Evolutionary conservation across 306 rosid genomes (phyloP).

Genomic region (Oxytropis ochrocephala): DNA sequence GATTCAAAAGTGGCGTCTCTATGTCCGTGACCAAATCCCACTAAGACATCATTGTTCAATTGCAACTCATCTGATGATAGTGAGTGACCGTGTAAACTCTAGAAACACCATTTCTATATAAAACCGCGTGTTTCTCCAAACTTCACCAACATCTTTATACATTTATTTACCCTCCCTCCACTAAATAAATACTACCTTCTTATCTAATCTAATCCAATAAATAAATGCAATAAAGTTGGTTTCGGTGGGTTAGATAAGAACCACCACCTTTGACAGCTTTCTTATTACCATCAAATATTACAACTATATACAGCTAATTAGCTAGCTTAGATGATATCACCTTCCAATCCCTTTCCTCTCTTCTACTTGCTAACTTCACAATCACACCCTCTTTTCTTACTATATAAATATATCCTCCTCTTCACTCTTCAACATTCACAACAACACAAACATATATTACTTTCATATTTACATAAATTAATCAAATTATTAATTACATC

Average conservation of each 20-base stretch:
- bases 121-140: too few species aligned
- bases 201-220: too few species aligned
- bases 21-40: too few species aligned
- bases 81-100: too few species aligned
- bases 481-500: neutral
- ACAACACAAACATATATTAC: neutral
- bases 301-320: slow-evolving; percentile 18
- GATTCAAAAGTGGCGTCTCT: too few species aligned
- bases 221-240: neutral
- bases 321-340: neutral
- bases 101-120: too few species aligned
- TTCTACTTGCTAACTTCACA: neutral
- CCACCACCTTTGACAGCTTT: neutral
- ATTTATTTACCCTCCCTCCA: too few species aligned
- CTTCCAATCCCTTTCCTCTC: slow-evolving; percentile 1
- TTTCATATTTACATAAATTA: neutral
- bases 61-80: too few species aligned
- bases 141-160: too few species aligned
- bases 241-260: too few species aligned
- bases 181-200: too few species aligned
- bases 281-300: neutral
- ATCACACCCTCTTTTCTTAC: neutral
- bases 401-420: neutral
- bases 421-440: neutral
- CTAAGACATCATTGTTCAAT: too few species aligned